Evolutionary conservation across 345 rosid species (phyloP).

Genomic region (Firmiana major): DNA sequence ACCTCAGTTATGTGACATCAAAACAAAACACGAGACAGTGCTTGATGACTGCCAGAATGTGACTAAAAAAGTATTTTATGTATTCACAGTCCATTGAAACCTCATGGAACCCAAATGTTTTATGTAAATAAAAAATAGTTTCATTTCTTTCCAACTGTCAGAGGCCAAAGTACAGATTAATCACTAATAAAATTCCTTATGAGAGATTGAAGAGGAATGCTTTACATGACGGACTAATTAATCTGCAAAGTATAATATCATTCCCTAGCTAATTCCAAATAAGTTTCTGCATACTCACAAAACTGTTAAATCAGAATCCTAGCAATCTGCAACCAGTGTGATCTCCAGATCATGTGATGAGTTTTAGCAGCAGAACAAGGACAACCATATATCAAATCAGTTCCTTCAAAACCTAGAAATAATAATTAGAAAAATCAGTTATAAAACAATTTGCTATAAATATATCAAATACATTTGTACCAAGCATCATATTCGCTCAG

Average conservation of each 20-base stretch:
- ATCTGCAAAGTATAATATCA: slow-evolving; percentile 5
- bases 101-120: too few relatives aligned
- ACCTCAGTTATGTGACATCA: too few relatives aligned
- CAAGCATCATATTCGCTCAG: neutral
- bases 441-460: neutral
- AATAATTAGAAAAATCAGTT: neutral
- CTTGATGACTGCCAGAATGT: too few relatives aligned
- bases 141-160: too few relatives aligned
- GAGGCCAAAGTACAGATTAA: neutral
- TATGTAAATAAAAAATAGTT: too few relatives aligned
- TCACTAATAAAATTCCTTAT: neutral
- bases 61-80: too few relatives aligned
- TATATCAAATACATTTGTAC: neutral
- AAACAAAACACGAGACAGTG: too few relatives aligned
- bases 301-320: slow-evolving; percentile 12
- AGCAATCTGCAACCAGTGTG: slow-evolving; percentile 12
- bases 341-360: neutral
- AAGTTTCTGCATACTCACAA: slow-evolving; percentile 15
- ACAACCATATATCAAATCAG: neutral
- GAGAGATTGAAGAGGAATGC: slow-evolving; percentile 11
- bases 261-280: slow-evolving; percentile 20
- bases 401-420: neutral
- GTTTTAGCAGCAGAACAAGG: neutral
- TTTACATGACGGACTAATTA: neutral
- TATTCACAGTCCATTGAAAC: too few relatives aligned